These are phyloP conservation scores for Didymella exigua DNA, from an alignment of 2,329 filamentous ascomycete species.

Conservation along the genomic window DNA sequence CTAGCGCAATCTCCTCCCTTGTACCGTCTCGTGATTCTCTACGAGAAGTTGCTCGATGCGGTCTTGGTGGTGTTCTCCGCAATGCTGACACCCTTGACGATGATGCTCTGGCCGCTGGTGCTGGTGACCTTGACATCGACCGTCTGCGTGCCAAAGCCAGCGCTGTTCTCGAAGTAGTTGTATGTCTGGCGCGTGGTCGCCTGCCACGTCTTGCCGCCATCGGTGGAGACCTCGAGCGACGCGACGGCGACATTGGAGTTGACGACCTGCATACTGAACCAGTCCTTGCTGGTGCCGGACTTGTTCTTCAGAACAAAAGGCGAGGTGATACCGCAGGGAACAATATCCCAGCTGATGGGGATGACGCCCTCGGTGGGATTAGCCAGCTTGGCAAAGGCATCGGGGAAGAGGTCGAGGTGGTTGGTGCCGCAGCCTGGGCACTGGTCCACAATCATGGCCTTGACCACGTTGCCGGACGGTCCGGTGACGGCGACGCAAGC, in stretches of 20 bases:
- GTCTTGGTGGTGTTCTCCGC: conserved; percentile 37
- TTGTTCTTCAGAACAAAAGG: conserved; percentile 61
- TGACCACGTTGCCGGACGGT: conserved; percentile 62
- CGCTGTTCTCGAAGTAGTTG: conserved; percentile 66
- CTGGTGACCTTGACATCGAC: conserved; percentile 65
- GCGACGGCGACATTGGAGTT: conserved; percentile 64
- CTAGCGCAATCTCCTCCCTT: not conserved
- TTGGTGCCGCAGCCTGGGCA: conserved; percentile 61
- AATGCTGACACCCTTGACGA: conserved; percentile 59
- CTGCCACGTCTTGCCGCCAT: conserved; percentile 65
- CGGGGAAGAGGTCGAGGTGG: conserved; percentile 62
- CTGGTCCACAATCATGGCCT: conserved; percentile 68
- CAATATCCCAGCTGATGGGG: conserved; percentile 56
- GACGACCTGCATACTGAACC: conserved; percentile 69
- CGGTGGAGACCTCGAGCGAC: conserved; percentile 65
- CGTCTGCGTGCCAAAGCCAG: conserved; percentile 61
- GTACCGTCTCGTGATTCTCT: too few species aligned
- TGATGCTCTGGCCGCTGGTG: conserved; percentile 56
- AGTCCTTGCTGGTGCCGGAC: conserved; percentile 57
- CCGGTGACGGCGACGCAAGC: conserved; percentile 66
- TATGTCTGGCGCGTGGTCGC: conserved; percentile 57
- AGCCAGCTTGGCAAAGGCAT: conserved; percentile 58
- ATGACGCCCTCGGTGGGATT: conserved; percentile 56
- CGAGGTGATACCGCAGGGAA: conserved; percentile 58
- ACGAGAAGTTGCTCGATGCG: conserved; percentile 43